phyloP scores from a whole-genome alignment of 2,329 filamentous ascomycete genomes.

The Coleophoma eucalyptorum region DNA sequence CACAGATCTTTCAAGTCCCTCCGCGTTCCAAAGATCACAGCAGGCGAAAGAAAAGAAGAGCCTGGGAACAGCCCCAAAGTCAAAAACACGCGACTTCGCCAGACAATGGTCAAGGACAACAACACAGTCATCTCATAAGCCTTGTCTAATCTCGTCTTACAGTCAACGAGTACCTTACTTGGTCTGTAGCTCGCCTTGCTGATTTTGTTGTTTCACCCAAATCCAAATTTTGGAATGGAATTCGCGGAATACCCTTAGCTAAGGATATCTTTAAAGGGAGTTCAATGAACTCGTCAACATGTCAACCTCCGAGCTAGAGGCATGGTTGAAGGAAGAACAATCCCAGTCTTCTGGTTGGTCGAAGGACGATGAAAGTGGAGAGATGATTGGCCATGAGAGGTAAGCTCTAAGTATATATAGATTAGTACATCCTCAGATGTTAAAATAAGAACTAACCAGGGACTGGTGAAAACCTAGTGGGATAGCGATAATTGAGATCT shows the following conservation, averaged over 20 bases:
- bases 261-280: conserved; percentile 36
- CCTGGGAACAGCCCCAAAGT: too few species aligned
- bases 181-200: too few species aligned
- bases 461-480: conserved; percentile 37
- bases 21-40: too few species aligned
- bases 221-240: too few species aligned
- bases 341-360: conserved; percentile 56
- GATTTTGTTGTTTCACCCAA: too few species aligned
- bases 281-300: conserved; percentile 68
- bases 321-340: conserved; percentile 57
- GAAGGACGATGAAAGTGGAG: conserved; percentile 52
- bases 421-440: too few species aligned
- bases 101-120: conserved; percentile 44
- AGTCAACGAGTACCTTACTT: background rate
- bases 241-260: background rate
- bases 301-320: conserved; percentile 54
- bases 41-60: too few species aligned
- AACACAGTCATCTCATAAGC: conserved; percentile 44
- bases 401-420: conserved; percentile 13
- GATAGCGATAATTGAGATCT: conserved; percentile 58
- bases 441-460: background rate
- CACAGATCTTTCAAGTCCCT: too few species aligned
- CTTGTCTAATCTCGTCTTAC: background rate
- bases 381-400: conserved; percentile 61
- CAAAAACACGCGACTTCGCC: too few species aligned